These are phyloP conservation scores for Coccomyxa sp. DNA, from an alignment of 139 green algal species.

Conservation along the genomic window DNA sequence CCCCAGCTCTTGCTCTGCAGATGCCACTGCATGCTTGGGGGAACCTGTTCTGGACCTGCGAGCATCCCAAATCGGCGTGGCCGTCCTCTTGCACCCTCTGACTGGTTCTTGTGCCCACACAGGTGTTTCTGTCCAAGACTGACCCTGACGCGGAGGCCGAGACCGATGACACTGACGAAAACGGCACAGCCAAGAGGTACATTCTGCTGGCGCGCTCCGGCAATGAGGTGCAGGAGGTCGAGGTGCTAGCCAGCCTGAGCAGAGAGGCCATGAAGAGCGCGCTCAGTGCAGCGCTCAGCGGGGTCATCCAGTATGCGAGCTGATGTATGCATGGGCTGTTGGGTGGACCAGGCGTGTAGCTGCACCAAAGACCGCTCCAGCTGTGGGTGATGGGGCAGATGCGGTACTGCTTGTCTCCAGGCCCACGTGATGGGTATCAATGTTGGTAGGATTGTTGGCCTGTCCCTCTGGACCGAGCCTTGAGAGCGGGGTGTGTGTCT, in stretches of 20 bases:
- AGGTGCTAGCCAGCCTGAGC: not conserved
- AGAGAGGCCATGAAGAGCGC: not conserved
- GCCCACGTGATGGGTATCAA: too few relatives aligned
- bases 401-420: too few relatives aligned
- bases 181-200: not conserved
- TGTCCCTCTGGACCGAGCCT: too few relatives aligned
- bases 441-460: too few relatives aligned
- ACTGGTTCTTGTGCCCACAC: not conserved
- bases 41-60: not conserved
- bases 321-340: too few relatives aligned
- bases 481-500: too few relatives aligned
- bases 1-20: not conserved
- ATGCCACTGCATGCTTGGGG: not conserved
- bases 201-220: not conserved
- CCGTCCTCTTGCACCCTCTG: not conserved
- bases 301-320: too few relatives aligned
- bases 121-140: not conserved
- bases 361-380: too few relatives aligned
- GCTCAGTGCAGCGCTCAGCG: not conserved
- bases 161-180: not conserved
- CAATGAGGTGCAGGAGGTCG: conserved; percentile 4
- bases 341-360: too few relatives aligned
- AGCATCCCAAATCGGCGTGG: not conserved
- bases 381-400: too few relatives aligned
- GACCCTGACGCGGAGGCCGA: not conserved